Evolutionary conservation across 2,329 filamentous ascomycete species (phyloP), one percentile per base, ranked within the genome.

Genomic region (Coniochaeta pulveracea): DNA sequence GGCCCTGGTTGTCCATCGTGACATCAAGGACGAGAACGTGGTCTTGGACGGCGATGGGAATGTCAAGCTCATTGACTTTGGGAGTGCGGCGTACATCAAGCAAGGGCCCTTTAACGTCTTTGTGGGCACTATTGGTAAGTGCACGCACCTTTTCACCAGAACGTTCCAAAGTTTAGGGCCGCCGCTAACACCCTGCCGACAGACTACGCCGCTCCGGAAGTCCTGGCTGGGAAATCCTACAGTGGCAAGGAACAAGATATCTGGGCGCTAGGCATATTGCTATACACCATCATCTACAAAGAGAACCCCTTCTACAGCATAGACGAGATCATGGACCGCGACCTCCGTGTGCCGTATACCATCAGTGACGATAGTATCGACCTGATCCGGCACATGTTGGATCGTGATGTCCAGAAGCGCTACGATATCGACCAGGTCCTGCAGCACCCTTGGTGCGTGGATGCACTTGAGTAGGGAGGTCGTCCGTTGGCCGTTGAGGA

Each of bases 121-220:
- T 61, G 91, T 98, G 33, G 91, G 91, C 38, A 98, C 91, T 1
- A 96, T 98, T 56, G 89, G 89, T 95, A 65, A 51, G 80, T 57
- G n/a, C 11, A n/a, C 11, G 11, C 15, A 21, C 19, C 10, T 23
- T 5, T 18, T 35, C 4, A 12, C n/a, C 8, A 26, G 6, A 5
- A 21, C 25, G 11, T 23, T 33, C 6, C 8, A 26, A 5, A 21
- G 26, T 35, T 9, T 12, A 26, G 12, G 21, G 25, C n/a, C 5
- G 11, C 15, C 14, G 17, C 40, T 41, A 26, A 40, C 29, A 16
- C 38, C 26, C 33, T 9, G 16, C 32, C 33, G 42, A 39, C 12
- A 95, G 91, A 98, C 64, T 98, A 98, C 58, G 91, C 91, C 28
- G 91, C 91, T 6, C 91, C 91, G n/a, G 91, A 98, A 63, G 91